Conservation (phyloP, 106 monocot genomes). For the Cymbidium sinense region DNA sequence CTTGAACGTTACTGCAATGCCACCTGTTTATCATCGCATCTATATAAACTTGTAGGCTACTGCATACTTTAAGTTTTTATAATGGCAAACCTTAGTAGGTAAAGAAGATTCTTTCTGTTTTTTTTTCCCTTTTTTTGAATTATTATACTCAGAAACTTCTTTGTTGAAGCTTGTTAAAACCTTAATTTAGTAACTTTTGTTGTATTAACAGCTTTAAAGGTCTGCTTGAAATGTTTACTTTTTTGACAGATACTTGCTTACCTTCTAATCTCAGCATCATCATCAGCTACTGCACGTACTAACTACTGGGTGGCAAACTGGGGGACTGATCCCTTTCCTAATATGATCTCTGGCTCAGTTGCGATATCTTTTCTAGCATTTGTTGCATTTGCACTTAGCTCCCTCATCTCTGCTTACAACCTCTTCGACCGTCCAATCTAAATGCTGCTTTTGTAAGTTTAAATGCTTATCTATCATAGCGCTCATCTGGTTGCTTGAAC, state of each 20-base stretch:
- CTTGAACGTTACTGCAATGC: background rate
- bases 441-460: background rate
- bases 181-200: too few relatives aligned
- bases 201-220: too few relatives aligned
- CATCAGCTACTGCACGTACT: conserved; percentile 45
- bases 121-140: too few relatives aligned
- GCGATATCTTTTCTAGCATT: conserved; percentile 57
- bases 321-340: conserved; percentile 57
- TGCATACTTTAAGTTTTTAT: background rate
- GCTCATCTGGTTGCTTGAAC: too few relatives aligned
- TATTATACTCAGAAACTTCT: too few relatives aligned
- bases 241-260: conserved; percentile 49
- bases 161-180: too few relatives aligned
- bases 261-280: conserved; percentile 61
- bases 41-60: background rate
- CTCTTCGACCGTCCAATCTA: conserved; percentile 24
- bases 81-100: too few relatives aligned
- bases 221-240: background rate
- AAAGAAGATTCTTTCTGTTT: too few relatives aligned
- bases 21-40: background rate
- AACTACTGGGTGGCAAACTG: conserved; percentile 57
- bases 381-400: conserved; percentile 50
- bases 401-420: conserved; percentile 56
- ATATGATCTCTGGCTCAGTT: conserved; percentile 50
- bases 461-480: background rate